Evolutionary conservation across 208 protist genomes (phyloP).

Genomic region (Entamoeba dispar): DNA sequence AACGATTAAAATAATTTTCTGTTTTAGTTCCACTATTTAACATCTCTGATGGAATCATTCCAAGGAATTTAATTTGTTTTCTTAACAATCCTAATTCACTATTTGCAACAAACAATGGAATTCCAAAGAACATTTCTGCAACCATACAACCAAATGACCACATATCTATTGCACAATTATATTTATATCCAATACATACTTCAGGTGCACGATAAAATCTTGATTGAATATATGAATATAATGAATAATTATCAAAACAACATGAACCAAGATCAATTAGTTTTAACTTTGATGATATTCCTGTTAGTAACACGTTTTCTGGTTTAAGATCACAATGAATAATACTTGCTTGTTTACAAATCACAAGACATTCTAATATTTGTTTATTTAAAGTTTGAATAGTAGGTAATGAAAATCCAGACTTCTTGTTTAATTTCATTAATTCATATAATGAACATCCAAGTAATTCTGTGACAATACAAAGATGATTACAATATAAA

Average conservation of each 20-base stretch:
- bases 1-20: not conserved
- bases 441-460: conserved; percentile 60
- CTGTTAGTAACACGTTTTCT: conserved; percentile 50
- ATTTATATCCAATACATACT: conserved; percentile 70
- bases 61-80: conserved; percentile 36
- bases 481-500: conserved; percentile 29
- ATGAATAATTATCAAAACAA: conserved; percentile 52
- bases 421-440: conserved; percentile 45
- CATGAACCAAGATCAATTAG: conserved; percentile 16
- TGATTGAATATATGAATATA: conserved; percentile 69
- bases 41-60: not conserved
- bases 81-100: conserved; percentile 49
- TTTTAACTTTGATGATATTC: not conserved
- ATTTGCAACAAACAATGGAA: conserved; percentile 72
- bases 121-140: conserved; percentile 57
- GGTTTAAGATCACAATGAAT: conserved; percentile 48
- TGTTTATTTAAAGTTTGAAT: conserved; percentile 30
- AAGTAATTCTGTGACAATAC: conserved; percentile 58
- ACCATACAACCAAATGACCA: conserved; percentile 91
- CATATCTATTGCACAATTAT: conserved; percentile 78
- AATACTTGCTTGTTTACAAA: conserved; percentile 10
- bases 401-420: conserved; percentile 38
- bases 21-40: not conserved
- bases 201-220: conserved; percentile 69
- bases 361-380: conserved; percentile 7